phyloP scores from a whole-genome alignment of 345 rosid species.

The Dipteronia dyeriana region DNA sequence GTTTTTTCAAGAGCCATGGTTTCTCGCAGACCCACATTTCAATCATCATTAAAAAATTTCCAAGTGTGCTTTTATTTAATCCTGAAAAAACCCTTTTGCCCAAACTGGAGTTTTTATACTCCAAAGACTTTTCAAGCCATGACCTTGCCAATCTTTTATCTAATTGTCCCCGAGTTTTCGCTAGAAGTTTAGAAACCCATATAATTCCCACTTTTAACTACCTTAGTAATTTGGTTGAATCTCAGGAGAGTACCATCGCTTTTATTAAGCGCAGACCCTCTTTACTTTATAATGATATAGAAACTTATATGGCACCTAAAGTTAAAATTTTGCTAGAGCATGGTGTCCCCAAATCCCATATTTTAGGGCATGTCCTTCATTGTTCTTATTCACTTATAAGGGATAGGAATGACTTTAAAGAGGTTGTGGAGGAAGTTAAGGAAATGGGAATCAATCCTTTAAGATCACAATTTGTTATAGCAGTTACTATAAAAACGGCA shows the following conservation, averaged over 20 bases:
- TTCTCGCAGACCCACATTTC: constrained; percentile 34
- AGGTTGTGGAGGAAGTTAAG: constrained; percentile 24
- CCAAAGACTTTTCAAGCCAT: constrained; percentile 29
- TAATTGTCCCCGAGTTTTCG: neutral
- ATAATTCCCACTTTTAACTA: constrained; percentile 31
- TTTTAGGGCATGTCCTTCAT: neutral
- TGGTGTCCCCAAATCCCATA: constrained; percentile 28
- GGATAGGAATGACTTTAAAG: neutral
- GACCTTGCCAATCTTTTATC: constrained; percentile 19
- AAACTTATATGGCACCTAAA: neutral
- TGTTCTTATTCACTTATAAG: neutral
- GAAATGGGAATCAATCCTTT: constrained; percentile 32
- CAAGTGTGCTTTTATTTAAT: neutral
- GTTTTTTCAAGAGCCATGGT: constrained; percentile 23
- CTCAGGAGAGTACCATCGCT: constrained; percentile 10
- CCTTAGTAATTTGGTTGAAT: constrained; percentile 15
- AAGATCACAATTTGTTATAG: constrained; percentile 16
- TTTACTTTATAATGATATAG: neutral
- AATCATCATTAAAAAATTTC: constrained; percentile 7
- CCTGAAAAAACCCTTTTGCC: constrained; percentile 36
- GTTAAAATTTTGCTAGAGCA: constrained; percentile 18
- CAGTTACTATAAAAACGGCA: neutral
- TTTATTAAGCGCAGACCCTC: neutral
- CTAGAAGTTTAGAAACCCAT: constrained; percentile 28
- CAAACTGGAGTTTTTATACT: constrained; percentile 37